Evolutionary conservation across 2,329 filamentous ascomycete species (phyloP).

Genomic region (Pleomassaria siparia): DNA sequence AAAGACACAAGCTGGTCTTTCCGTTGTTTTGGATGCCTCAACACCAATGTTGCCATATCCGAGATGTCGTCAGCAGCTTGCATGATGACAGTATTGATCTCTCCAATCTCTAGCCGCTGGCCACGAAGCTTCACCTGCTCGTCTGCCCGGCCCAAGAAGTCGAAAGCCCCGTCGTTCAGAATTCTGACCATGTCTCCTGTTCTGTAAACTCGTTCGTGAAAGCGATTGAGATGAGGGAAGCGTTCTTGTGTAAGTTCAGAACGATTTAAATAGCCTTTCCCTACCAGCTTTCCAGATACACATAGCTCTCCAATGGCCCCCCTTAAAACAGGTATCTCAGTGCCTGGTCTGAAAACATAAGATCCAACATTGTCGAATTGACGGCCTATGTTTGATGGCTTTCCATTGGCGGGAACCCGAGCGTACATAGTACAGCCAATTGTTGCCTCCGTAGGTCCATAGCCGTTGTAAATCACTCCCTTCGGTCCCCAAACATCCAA

Average conservation of each 20-base stretch:
- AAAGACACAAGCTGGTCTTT: constrained; percentile 85
- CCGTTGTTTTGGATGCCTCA: constrained; percentile 69
- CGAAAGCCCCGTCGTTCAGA: constrained; percentile 77
- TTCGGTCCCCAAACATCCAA: constrained; percentile 80
- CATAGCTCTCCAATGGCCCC: constrained; percentile 87
- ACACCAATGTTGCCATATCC: constrained; percentile 76
- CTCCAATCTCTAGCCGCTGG: constrained; percentile 83
- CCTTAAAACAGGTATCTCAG: constrained; percentile 69
- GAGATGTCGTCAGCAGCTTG: constrained; percentile 58
- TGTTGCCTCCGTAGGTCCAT: constrained; percentile 89
- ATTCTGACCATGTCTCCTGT: constrained; percentile 87
- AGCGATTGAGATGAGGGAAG: constrained; percentile 65
- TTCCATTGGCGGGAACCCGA: constrained; percentile 74
- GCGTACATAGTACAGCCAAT: constrained; percentile 90
- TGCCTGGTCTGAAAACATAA: constrained; percentile 71
- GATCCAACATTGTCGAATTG: constrained; percentile 88
- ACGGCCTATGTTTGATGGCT: constrained; percentile 82
- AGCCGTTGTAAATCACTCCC: constrained; percentile 83
- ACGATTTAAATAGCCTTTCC: constrained; percentile 84
- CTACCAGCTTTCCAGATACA: constrained; percentile 82
- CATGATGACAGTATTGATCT: constrained; percentile 84
- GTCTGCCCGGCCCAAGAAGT: constrained; percentile 84
- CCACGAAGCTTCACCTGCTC: constrained; percentile 91
- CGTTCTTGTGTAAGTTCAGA: constrained; percentile 73
- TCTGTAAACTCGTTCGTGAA: constrained; percentile 65